Evolutionary conservation across 2,329 filamentous ascomycete genomes (phyloP), one percentile per base, ranked within the genome.

Genomic region (Aspergillus tamarii): DNA sequence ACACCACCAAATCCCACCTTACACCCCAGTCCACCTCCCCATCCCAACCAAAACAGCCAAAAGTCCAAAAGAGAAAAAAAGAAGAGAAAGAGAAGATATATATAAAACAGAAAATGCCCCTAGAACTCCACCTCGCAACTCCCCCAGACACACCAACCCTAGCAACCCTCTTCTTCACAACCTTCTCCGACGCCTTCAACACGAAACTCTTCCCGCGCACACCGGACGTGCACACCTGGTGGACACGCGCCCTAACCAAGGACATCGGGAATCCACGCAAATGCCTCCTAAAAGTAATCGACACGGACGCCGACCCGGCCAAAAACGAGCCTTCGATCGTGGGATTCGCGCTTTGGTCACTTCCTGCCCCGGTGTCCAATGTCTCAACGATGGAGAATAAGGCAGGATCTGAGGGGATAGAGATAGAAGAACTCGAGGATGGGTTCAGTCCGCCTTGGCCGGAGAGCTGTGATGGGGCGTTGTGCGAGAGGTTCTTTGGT

Each of bases 271-370:
- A 21, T 10, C 46, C 45, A 10, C 57, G 28, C 16, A 14, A 64
- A 11, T 55, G 45, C 8, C n/a, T 66, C 2, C 26, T 65, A 4
- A 68, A 71, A 14, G 39, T 68, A 6, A 43, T 71, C 4, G 56
- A 73, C 11, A 70, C 66, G 14, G 61, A 67, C 1, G 66, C 61
- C 2, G 57, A 43, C 48, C 3, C 16, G 28, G 26, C 45, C 3
- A 26, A 32, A 30, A 32, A n/a, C 9, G 26, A 30, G 26, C 48
- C 48, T 30, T 4, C 16, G 34, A 60, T 71, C 1, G 67, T 60
- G 9, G 73, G 63, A 9, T 73, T 74, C 23, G 69, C 69, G 32
- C 69, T 70, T 52, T 75, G 73, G 73, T 60, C 66, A n/a, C 61
- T 63, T 10, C 68, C 68, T 2, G 26, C n/a, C 16, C 19, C 54